Base-by-base conservation (phyloP, 257 asterid species). In the Plectranthus barbatus region DNA sequence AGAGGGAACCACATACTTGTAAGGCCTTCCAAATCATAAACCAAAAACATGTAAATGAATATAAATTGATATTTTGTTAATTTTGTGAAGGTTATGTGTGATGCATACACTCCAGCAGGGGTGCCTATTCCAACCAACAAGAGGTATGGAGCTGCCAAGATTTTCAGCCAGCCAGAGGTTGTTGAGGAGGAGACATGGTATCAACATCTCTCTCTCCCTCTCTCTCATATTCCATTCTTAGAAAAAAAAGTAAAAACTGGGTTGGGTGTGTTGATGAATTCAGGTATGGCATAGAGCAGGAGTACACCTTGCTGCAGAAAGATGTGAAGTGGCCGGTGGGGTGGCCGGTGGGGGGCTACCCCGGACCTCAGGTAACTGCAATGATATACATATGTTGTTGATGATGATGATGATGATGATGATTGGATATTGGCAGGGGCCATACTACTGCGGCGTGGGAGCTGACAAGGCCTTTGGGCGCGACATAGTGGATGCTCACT, bases 201-300 rank as follows among this genome's bases (percentile, higher is more conserved):
- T 47, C 3, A 23, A 20, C 5, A 2, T 4, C 56, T 18, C 7
- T 17, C 3, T 29, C 26, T 42, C 14, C 11, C 14, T 39, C 21
- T 45, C 9, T 45, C 6, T 47, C 53, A 14, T 4, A 20, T 7
- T 4, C 3, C 5, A 0, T 5, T 14, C 4, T 5, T 13, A 9
- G 3, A 15, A 14, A 54, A 46, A 1, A 18, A 6, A 13, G 14
- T 4, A 0, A 0, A 5, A 5, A 24, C 5, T 7, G 19, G 26
- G 9, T 14, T 7, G 2, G 20, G 1, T 18, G 52, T 39, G 1
- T 33, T 17, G 0, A 21, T 34, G n/a, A 62, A 46, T 40, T 11
- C 64, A 87, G 95, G 95, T 87, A 83, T 8, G 96, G 96, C 0
- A 87, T 87, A 19, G 95, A 87, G 67, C 95, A 87, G 34, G 93